Evolutionary conservation across 805 yeast species (phyloP).

Genomic region (Metahyphopichia silvanorum): DNA sequence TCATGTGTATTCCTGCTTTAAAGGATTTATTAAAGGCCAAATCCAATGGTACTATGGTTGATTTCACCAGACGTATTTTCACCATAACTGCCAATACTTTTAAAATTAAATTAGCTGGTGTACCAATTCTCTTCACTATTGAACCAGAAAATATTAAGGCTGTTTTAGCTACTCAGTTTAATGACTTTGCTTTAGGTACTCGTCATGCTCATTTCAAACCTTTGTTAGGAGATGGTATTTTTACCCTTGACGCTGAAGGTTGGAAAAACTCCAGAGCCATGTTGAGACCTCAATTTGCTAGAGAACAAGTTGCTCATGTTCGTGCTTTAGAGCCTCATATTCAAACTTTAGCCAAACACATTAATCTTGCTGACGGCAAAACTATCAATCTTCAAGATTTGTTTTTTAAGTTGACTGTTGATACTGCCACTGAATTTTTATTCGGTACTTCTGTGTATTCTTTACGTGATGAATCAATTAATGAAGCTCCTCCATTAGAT

Average conservation of each 20-base stretch:
- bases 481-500: slow-evolving; percentile 13
- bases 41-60: slow-evolving; percentile 21
- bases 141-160: slow-evolving; percentile 37
- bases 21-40: slow-evolving; percentile 12
- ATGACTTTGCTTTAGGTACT: slow-evolving; percentile 31
- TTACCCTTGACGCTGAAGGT: slow-evolving; percentile 35
- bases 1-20: slow-evolving; percentile 9
- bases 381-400: slow-evolving; percentile 31
- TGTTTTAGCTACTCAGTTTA: slow-evolving; percentile 31
- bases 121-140: slow-evolving; percentile 20
- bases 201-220: slow-evolving; percentile 28
- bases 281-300: slow-evolving; percentile 37
- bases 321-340: slow-evolving; percentile 28
- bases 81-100: slow-evolving; percentile 8
- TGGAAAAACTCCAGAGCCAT: slow-evolving; percentile 36
- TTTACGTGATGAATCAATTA: slow-evolving; percentile 21
- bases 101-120: slow-evolving; percentile 10
- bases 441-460: slow-evolving; percentile 34
- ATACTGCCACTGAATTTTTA: slow-evolving; percentile 38
- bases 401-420: slow-evolving; percentile 34
- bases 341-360: slow-evolving; percentile 19
- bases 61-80: slow-evolving; percentile 11
- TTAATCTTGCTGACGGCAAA: slow-evolving; percentile 15
- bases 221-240: slow-evolving; percentile 35
- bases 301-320: slow-evolving; percentile 35